phyloP scores from a whole-genome alignment of 805 yeast species.

The Lachancea meyersii region DNA sequence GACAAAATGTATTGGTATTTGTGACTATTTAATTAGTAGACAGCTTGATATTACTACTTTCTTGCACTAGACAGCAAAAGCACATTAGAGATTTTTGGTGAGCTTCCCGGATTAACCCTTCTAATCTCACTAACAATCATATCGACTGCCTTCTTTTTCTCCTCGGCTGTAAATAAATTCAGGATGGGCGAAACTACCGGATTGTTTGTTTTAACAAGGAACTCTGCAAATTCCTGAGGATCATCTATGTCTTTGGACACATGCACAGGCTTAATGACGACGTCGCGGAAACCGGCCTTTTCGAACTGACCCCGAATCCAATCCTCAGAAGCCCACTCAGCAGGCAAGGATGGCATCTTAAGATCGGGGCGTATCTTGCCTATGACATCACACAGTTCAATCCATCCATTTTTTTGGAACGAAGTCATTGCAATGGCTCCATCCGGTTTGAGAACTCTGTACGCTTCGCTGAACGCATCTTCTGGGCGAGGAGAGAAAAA shows the following conservation, averaged over 20 bases:
- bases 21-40: too few relatives aligned
- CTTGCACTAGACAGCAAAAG: conserved; percentile 1
- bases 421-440: conserved; percentile 5
- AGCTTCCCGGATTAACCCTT: neutral
- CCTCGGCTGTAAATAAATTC: neutral
- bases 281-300: neutral
- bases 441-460: conserved; percentile 1
- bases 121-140: neutral
- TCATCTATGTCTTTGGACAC: neutral
- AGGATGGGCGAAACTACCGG: neutral
- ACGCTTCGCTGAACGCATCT: conserved; percentile 3
- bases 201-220: neutral
- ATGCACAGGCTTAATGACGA: neutral
- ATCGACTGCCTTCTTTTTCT: neutral
- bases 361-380: neutral
- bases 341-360: neutral
- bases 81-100: neutral
- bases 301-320: neutral
- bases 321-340: conserved; percentile 1
- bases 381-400: neutral
- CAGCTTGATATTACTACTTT: too few relatives aligned
- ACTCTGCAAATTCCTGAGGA: neutral
- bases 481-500: conserved; percentile 3
- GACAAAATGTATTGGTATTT: too few relatives aligned
- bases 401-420: conserved; percentile 1